Evolutionary conservation across 306 rosid genomes (phyloP), one percentile per base, ranked within the genome.

Genomic region (Amphicarpaea edgeworthii): DNA sequence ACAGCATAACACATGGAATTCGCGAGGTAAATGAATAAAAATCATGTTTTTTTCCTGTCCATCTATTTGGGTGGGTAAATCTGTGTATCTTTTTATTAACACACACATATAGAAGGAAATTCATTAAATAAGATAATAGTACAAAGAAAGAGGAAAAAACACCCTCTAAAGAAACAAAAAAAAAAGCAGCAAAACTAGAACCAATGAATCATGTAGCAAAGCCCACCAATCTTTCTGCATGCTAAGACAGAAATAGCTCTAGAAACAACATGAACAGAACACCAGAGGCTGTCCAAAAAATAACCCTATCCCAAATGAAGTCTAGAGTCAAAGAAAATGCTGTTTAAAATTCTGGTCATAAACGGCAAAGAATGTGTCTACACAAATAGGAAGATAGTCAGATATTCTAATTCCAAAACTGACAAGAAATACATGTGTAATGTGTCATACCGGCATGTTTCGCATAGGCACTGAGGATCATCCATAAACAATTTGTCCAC

Each of bases 391-490:
- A 58, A 57, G 37, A n/a, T 5, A 41, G 54, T 64, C 16, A 59
- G 43, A 64, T 34, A 72, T 77, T 42, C 50, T 50, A 62, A 72
- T 68, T 26, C 51, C 42, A 55, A 62, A 72, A 78, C 17, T 54
- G 53, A 72, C 37, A 34, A 60, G 73, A 85, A 80, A 37, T 41
- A 72, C 32, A 28, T 3, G 32, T 28, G 32, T 28, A 62, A 54
- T 50, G 65, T 19, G 59, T 30, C 78, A 66, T 90, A 95, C 98
- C 97, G 82, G 88, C 84, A 95, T 41, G 75, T 84, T 92, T 92
- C 98, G 78, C 89, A 88, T 41, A 95, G 86, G 81, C 95, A 88
- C 76, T 83, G 98, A 79, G 93, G 86, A 65, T 92, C 97, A 64
- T 92, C 96, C 75, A 90, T 12, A 85, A 84, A 88, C 60, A 95